A percentile compares a stretch with the other conserved stretches of the same genome.
These are phyloP conservation scores for Clathrus columnatus DNA, from an alignment of 768 basidiomycete genomes.

Conservation along the genomic window DNA sequence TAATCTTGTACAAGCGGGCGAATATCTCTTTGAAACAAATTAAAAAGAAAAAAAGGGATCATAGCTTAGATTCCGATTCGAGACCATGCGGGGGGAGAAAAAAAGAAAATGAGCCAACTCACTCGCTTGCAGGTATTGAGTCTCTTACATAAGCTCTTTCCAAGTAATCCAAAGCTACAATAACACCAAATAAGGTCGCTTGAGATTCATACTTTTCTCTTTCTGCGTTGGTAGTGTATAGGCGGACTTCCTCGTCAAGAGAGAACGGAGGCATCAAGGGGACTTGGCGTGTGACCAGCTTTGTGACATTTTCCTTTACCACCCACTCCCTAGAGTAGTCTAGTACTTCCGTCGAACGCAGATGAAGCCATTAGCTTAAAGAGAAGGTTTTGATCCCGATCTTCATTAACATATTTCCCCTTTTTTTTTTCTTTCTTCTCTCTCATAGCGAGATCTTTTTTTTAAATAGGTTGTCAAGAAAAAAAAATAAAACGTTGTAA, in stretches of 20 bases:
- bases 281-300: slow-evolving; percentile 1
- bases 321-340: background rate
- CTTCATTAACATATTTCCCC: no score
- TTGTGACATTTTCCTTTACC: background rate
- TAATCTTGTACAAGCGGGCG: slow-evolving; percentile 90
- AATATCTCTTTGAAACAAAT: slow-evolving; percentile 62
- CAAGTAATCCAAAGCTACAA: slow-evolving; percentile 87
- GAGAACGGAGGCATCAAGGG: slow-evolving; percentile 36
- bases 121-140: slow-evolving; percentile 86
- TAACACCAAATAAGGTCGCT: slow-evolving; percentile 85
- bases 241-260: slow-evolving; percentile 86
- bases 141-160: slow-evolving; percentile 95
- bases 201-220: slow-evolving; percentile 82
- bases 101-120: no score
- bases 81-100: background rate
- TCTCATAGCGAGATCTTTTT: no score
- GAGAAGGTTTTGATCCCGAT: background rate
- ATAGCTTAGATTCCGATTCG: background rate
- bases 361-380: no score
- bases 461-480: background rate
- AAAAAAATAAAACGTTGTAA: no score
- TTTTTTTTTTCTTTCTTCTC: no score
- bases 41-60: slow-evolving; percentile 6
- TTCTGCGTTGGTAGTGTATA: slow-evolving; percentile 82
- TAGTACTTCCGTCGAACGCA: no score